Evolutionary conservation across 2,329 filamentous ascomycete species (phyloP), one percentile per base, ranked within the genome.

Genomic region (Septoria petroselini): DNA sequence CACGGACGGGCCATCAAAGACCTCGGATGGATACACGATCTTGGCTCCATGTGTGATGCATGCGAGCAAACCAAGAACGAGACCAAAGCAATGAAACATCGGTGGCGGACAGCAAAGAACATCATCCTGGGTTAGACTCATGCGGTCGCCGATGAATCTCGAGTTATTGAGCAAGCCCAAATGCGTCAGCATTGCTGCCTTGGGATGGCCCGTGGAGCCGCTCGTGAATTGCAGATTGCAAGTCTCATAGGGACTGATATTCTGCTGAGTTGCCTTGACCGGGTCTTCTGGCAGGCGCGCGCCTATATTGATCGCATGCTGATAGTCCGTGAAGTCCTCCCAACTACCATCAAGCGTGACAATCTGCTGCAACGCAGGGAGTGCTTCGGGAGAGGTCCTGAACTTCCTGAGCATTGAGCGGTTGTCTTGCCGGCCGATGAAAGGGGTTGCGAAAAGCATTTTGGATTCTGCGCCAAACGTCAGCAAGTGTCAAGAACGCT

Each of bases 81-180:
- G 78, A 1, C 87, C 87, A 64, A 91, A 91, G 72, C 86, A 91
- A 72, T 93, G 88, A 74, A 93, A 93, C 3, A 93, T 76, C 0
- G 88, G 88, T 0, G 88, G 87, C 2, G 87, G 87, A 66, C 88
- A 93, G 73, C 87, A 91, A 8, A 93, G 75, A 6, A 84, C 73
- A 62, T 91, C 86, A 38, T 75, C 72, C 2, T 79, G 70, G 0
- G 80, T 82, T 12, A 91, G 75, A 4, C 79, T 76, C 84, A 90
- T 86, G 35, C 85, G 79, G 67, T 88, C 84, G 46, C 85, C 86
- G 25, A 64, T 63, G 46, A 63, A 62, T 4, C 59, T 53, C 11
- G 59, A 51, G 47, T 63, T 62, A 43, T 64, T 64, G 21, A 64
- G 55, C 18, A 64, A 35, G 5, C 56, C 56, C 34, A 63, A 59